Conservation (phyloP, 2,329 filamentous ascomycete species). For the Penicillium sp. region DNA sequence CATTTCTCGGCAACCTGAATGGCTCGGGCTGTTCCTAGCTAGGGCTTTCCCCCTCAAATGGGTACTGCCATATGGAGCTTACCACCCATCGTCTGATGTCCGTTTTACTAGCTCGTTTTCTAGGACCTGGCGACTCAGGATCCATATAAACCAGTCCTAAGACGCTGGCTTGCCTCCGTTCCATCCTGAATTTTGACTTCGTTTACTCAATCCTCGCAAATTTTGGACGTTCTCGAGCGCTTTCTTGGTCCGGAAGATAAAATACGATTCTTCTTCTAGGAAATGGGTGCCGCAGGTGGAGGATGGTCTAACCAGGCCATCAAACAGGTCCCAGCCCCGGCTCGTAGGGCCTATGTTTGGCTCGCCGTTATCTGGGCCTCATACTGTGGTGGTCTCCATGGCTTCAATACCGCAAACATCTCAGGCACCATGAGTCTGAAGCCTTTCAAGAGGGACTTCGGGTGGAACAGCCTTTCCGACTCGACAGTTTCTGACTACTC, state of each 20-base stretch:
- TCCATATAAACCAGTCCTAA: neutral
- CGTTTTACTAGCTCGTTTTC: neutral
- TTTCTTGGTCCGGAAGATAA: too few species aligned
- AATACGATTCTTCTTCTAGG: neutral
- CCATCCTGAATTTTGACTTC: too few species aligned
- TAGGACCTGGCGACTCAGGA: neutral
- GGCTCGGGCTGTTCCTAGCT: neutral
- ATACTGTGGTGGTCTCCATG: conserved; percentile 25
- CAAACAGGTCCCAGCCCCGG: conserved; percentile 17
- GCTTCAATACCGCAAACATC: conserved; percentile 30
- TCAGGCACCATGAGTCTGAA: conserved; percentile 26
- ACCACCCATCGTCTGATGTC: neutral
- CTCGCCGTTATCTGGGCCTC: conserved; percentile 25
- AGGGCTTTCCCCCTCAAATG: neutral
- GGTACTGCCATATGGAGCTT: neutral
- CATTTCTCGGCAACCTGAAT: neutral
- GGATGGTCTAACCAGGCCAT: conserved; percentile 22
- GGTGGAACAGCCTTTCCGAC: conserved; percentile 15
- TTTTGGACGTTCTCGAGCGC: neutral
- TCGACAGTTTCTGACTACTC: conserved; percentile 16
- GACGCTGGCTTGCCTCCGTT: too few species aligned
- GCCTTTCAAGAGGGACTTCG: conserved; percentile 23
- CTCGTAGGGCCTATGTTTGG: conserved; percentile 21
- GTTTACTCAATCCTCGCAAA: too few species aligned
- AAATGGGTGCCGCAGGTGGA: conserved; percentile 21